A percentile compares a stretch with the other conserved stretches of the same genome.
These are phyloP conservation scores for Aspergillus bertholletiae DNA, from an alignment of 495 filamentous ascomycete genomes.

Conservation along the genomic window DNA sequence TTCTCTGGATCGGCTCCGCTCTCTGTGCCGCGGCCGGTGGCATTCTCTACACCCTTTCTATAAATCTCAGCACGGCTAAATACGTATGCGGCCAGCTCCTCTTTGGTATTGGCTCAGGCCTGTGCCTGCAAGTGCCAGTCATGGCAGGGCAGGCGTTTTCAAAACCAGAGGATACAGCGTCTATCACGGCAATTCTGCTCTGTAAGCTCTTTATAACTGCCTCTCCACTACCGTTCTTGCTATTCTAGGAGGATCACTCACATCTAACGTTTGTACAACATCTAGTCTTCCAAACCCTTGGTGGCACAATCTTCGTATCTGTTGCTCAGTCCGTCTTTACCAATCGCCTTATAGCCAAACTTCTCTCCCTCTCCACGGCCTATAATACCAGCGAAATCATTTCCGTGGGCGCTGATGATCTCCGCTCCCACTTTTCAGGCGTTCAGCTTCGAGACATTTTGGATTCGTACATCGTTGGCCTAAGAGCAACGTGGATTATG, in stretches of 20 bases:
- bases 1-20: too few relatives aligned
- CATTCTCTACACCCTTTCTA: too few relatives aligned
- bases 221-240: slow-evolving; percentile 4
- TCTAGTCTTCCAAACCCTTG: slow-evolving; percentile 30
- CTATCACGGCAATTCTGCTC: slow-evolving; percentile 12
- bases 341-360: slow-evolving; percentile 28
- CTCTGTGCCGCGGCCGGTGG: too few relatives aligned
- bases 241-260: too few relatives aligned
- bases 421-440: slow-evolving; percentile 38
- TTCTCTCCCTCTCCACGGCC: slow-evolving; percentile 32
- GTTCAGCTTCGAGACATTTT: slow-evolving; percentile 45
- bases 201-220: not conserved
- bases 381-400: slow-evolving; percentile 39
- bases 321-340: slow-evolving; percentile 42
- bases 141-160: too few relatives aligned
- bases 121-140: too few relatives aligned
- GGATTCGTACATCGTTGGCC: slow-evolving; percentile 52
- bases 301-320: slow-evolving; percentile 42
- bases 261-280: too few relatives aligned
- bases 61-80: too few relatives aligned
- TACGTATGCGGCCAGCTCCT: too few relatives aligned
- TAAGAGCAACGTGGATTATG: not conserved
- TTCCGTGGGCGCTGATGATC: slow-evolving; percentile 43
- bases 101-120: too few relatives aligned
- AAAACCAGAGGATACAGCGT: too few relatives aligned